phyloP scores from a whole-genome alignment of 1,139 yeast genomes.

The Saccharomyces hybrid region DNA sequence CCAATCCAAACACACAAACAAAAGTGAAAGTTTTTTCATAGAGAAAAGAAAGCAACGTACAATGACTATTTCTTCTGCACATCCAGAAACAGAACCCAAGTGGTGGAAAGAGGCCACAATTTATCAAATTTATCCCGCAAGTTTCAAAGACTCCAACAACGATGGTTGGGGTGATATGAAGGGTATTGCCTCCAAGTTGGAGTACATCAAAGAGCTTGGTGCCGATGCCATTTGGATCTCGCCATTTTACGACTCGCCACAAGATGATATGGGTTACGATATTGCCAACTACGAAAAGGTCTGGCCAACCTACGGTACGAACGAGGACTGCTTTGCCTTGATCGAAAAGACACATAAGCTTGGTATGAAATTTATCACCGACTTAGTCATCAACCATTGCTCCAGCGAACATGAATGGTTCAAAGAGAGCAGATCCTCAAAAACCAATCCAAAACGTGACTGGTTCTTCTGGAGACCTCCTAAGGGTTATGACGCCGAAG shows the following conservation, averaged over 20 bases:
- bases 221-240: constrained; percentile 50
- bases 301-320: constrained; percentile 46
- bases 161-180: constrained; percentile 53
- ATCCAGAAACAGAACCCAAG: constrained; percentile 14
- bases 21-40: background rate
- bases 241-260: constrained; percentile 54
- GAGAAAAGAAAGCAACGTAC: background rate
- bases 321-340: constrained; percentile 37
- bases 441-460: constrained; percentile 48
- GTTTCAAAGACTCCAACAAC: constrained; percentile 49
- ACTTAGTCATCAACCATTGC: constrained; percentile 53
- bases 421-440: constrained; percentile 46
- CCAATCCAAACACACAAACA: background rate
- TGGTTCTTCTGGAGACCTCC: constrained; percentile 56
- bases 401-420: constrained; percentile 53
- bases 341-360: constrained; percentile 36
- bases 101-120: constrained; percentile 57
- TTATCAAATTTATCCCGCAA: constrained; percentile 55
- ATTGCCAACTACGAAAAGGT: constrained; percentile 47
- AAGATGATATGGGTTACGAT: constrained; percentile 59
- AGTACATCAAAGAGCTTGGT: constrained; percentile 46
- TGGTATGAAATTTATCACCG: constrained; percentile 47
- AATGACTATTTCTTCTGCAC: constrained; percentile 20
- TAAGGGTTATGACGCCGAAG: constrained; percentile 37
- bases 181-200: constrained; percentile 46